A percentile compares a stretch with the other conserved stretches of the same genome.
These are phyloP conservation scores for Phytopythium montanum DNA, from an alignment of 352 stramenopile genomes.

Conservation along the genomic window DNA sequence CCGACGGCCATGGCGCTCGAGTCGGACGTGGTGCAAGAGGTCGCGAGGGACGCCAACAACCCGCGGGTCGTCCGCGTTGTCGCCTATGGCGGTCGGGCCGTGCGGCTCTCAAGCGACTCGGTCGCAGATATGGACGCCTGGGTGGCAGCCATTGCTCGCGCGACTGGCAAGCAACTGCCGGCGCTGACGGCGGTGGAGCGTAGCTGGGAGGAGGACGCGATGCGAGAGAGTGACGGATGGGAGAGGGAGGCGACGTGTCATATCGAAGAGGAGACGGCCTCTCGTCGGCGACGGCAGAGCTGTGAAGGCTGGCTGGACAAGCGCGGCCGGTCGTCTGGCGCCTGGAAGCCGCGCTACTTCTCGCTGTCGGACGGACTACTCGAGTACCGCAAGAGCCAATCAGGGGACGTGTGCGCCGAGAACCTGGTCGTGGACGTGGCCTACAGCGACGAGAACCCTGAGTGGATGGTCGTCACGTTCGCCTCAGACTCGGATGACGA, in stretches of 20 bases:
- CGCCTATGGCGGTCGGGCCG: slow-evolving; percentile 7
- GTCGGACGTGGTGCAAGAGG: slow-evolving; percentile 23
- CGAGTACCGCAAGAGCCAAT: slow-evolving; percentile 54
- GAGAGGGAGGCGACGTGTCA: slow-evolving; percentile 6
- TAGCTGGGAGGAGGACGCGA: slow-evolving; percentile 8
- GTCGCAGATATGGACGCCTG: slow-evolving; percentile 25
- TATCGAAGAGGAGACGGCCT: slow-evolving; percentile 12
- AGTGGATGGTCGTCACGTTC: slow-evolving; percentile 47
- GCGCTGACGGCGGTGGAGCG: slow-evolving; percentile 1
- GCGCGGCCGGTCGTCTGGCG: slow-evolving; percentile 30
- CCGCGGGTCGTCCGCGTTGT: slow-evolving; percentile 16
- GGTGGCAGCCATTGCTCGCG: slow-evolving; percentile 20
- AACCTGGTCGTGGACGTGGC: slow-evolving; percentile 47
- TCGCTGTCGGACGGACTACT: slow-evolving; percentile 50
- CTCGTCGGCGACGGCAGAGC: slow-evolving; percentile 11
- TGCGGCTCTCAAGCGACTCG: slow-evolving; percentile 23
- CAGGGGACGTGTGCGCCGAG: slow-evolving; percentile 41
- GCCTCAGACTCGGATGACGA: slow-evolving; percentile 31
- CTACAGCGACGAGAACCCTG: slow-evolving; percentile 27
- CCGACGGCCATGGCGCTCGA: slow-evolving; percentile 21
- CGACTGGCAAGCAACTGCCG: slow-evolving; percentile 15
- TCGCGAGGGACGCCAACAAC: slow-evolving; percentile 17
- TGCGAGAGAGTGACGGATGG: slow-evolving; percentile 8
- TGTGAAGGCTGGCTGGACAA: slow-evolving; percentile 68
- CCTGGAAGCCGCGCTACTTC: slow-evolving; percentile 70